Evolutionary conservation across 495 filamentous ascomycete genomes (phyloP).

Genomic region (Emericellopsis terricola): DNA sequence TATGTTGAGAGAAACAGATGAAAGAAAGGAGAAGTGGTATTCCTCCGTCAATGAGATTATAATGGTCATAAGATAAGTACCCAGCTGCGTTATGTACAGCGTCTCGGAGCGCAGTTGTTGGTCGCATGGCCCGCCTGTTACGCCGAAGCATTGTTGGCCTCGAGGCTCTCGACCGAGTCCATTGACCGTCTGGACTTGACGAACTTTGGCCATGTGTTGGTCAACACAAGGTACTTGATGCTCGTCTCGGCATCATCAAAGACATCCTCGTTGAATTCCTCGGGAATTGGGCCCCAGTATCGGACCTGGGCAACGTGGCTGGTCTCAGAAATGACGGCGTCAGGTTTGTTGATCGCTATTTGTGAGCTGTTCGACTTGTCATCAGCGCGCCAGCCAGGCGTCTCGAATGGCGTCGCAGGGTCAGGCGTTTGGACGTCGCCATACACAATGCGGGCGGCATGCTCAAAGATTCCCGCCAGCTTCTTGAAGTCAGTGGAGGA

Average conservation of each 20-base stretch:
- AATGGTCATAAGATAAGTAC: too few relatives aligned
- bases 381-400: background rate
- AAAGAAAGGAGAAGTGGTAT: too few relatives aligned
- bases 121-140: too few relatives aligned
- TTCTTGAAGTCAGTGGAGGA: slow-evolving; percentile 14
- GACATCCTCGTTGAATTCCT: slow-evolving; percentile 25
- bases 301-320: slow-evolving; percentile 1
- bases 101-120: too few relatives aligned
- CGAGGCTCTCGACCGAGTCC: background rate
- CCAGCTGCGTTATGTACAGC: too few relatives aligned
- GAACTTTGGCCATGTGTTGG: slow-evolving; percentile 45
- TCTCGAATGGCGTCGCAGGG: slow-evolving; percentile 1
- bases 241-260: slow-evolving; percentile 37
- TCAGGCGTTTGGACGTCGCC: slow-evolving; percentile 3
- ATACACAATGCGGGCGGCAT: slow-evolving; percentile 9
- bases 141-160: background rate
- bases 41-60: too few relatives aligned
- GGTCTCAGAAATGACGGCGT: background rate
- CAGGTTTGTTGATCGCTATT: background rate
- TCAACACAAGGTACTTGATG: slow-evolving; percentile 43
- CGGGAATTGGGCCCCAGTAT: slow-evolving; percentile 18
- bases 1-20: too few relatives aligned
- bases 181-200: slow-evolving; percentile 9
- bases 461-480: slow-evolving; percentile 14
- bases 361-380: background rate